phyloP scores from a whole-genome alignment of 2,329 filamentous ascomycete species.

The Alternaria incomplexa region DNA sequence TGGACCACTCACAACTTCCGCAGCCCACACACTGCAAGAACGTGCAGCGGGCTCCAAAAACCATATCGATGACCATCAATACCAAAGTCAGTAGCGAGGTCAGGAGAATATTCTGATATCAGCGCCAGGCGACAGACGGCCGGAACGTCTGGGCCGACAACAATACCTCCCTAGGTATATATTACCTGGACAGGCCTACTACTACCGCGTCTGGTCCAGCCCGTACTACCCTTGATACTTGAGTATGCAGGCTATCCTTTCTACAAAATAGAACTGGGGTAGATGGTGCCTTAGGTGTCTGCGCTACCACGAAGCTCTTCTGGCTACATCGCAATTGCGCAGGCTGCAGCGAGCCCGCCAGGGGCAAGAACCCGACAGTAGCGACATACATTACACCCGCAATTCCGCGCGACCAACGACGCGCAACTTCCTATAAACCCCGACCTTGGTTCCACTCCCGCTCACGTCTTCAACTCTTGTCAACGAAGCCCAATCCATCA shows the following conservation, averaged over 20 bases:
- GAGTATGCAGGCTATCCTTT: neutral
- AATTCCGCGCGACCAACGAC: neutral
- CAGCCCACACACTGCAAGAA: neutral
- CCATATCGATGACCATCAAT: neutral
- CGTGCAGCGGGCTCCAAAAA: rapidly evolving
- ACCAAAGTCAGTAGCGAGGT: neutral
- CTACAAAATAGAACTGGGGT: neutral
- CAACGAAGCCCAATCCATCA: neutral
- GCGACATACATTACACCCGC: neutral
- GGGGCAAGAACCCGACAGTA: too few species aligned
- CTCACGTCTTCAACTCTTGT: neutral
- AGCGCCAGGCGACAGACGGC: neutral
- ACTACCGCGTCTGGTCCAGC: neutral
- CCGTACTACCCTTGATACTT: neutral
- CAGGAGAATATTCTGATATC: rapidly evolving
- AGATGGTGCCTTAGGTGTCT: neutral
- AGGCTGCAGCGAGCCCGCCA: neutral
- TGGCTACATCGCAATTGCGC: neutral
- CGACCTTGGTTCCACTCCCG: neutral
- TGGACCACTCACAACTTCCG: neutral
- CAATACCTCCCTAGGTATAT: neutral
- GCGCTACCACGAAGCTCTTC: neutral
- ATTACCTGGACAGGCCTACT: neutral
- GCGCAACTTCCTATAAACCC: neutral
- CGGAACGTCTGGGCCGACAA: neutral